Evolutionary conservation across 2,329 filamentous ascomycete genomes (phyloP), one percentile per base, ranked within the genome.

Genomic region (Knufia fluminis): DNA sequence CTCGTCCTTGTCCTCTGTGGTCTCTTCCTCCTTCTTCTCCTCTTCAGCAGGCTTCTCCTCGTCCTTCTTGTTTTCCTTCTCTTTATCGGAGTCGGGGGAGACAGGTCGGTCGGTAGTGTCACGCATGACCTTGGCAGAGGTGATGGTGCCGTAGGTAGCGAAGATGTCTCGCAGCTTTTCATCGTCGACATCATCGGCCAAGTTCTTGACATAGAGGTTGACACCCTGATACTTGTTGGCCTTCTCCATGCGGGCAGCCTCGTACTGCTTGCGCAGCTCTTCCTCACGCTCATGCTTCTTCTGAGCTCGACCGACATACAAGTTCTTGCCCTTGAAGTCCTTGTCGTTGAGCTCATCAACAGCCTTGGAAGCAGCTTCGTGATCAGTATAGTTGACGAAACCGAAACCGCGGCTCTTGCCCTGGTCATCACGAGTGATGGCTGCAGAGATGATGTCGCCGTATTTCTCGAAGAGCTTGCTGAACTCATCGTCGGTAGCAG

Each of bases 241-340:
- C 79, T 98, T 98, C 80, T 98, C 92, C 63, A 94, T 78, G 63
- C 92, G 91, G 62, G 89, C 89, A 64, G 91, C 91, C 73, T 98
- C 92, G 71, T 98, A 97, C 65, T 95, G 94, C 78, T 88, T 94
- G 75, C 92, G 90, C 54, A 98, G 83, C 74, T 98, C 92, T 75
- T 98, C 92, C 77, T 98, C 92, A 64, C 92, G 92, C 77, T 98
- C 92, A 69, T 97, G 92, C 80, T 98, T 98, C 86, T 98, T 98
- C 78, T 97, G 92, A 51, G 92, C 92, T 68, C 92, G 90, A 61
- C 92, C 92, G 60, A 98, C 92, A 66, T 98, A 98, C 53, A 98
- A 81, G 67, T 94, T 92, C 76, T 97, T 89, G 54, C 87, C 86
- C 65, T 85, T 86, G 78, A 94, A 89, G 46, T 97, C 90, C 63